phyloP scores from a whole-genome alignment of 345 rosid genomes.

The Dipteronia sinensis region DNA sequence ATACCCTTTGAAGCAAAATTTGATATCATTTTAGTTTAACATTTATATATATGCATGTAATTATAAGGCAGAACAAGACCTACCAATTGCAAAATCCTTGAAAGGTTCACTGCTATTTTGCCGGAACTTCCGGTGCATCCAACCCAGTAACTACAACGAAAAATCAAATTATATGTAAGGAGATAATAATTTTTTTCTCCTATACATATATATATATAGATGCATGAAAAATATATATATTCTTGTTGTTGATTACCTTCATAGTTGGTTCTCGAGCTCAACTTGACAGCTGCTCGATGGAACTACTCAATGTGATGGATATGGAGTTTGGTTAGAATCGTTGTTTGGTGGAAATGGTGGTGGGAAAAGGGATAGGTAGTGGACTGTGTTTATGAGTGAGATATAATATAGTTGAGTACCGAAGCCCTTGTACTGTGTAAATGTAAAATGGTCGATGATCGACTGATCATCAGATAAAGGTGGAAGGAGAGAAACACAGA shows the following conservation, averaged over 20 bases:
- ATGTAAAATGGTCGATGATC: not conserved
- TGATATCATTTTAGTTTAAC: not conserved
- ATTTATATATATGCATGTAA: too few relatives aligned
- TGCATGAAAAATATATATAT: too few relatives aligned
- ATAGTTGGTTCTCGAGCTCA: constrained; percentile 32
- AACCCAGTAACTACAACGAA: constrained; percentile 64
- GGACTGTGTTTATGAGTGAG: constrained; percentile 23
- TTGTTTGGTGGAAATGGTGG: constrained; percentile 12
- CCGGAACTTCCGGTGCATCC: constrained; percentile 88
- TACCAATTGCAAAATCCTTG: constrained; percentile 65
- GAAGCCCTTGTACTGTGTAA: not conserved
- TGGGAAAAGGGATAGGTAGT: constrained; percentile 14
- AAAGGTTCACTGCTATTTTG: constrained; percentile 57
- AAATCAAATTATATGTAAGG: not conserved
- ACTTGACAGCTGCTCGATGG: constrained; percentile 21
- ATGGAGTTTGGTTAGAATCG: not conserved
- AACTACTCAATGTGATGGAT: not conserved
- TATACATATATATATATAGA: not conserved
- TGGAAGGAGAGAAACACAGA: constrained; percentile 51
- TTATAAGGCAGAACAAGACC: constrained; percentile 19
- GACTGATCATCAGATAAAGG: constrained; percentile 25
- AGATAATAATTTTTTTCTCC: not conserved
- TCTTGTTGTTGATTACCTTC: constrained; percentile 46
- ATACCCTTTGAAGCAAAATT: not conserved
- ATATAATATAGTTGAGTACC: constrained; percentile 12